Conservation (phyloP, 1,284 basidiomycete genomes). For the Cryptococcus depauperatus region DNA sequence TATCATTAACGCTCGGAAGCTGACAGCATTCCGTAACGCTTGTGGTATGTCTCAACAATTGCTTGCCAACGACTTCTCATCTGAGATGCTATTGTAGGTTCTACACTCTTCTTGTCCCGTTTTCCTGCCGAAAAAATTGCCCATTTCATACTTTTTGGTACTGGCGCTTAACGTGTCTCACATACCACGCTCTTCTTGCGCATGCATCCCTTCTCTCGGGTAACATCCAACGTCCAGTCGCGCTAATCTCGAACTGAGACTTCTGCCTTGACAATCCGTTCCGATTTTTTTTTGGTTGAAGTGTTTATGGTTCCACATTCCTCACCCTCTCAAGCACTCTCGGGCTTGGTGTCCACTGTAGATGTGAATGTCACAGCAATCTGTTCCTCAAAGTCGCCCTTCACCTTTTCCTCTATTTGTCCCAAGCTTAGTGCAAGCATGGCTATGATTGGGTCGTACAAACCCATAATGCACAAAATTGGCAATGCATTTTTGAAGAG, state of each 20-base stretch:
- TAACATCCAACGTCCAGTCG: slow-evolving; percentile 60
- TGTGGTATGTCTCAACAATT: slow-evolving; percentile 51
- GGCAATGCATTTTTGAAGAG: slow-evolving; percentile 54
- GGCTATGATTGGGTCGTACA: slow-evolving; percentile 73
- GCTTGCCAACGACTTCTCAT: background rate
- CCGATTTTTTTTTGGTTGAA: slow-evolving; percentile 46
- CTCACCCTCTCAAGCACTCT: slow-evolving; percentile 14
- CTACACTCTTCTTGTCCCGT: slow-evolving; percentile 58
- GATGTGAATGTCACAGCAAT: slow-evolving; percentile 58
- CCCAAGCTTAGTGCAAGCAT: slow-evolving; percentile 54
- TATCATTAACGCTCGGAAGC: slow-evolving; percentile 62
- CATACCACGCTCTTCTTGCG: slow-evolving; percentile 60
- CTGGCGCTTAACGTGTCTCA: slow-evolving; percentile 56
- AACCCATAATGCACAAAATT: slow-evolving; percentile 68
- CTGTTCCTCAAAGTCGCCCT: slow-evolving; percentile 61
- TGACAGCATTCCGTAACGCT: slow-evolving; percentile 73
- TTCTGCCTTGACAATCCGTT: slow-evolving; percentile 47
- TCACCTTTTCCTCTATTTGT: slow-evolving; percentile 38
- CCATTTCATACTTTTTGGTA: slow-evolving; percentile 61
- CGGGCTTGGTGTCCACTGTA: slow-evolving; percentile 25
- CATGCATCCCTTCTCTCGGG: slow-evolving; percentile 52
- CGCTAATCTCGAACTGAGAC: slow-evolving; percentile 50
- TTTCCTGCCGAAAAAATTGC: slow-evolving; percentile 46
- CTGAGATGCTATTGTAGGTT: slow-evolving; percentile 50
- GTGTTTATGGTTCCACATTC: slow-evolving; percentile 6